Conservation (phyloP, 2,329 filamentous ascomycete genomes). For the Diaporthe vexans region DNA sequence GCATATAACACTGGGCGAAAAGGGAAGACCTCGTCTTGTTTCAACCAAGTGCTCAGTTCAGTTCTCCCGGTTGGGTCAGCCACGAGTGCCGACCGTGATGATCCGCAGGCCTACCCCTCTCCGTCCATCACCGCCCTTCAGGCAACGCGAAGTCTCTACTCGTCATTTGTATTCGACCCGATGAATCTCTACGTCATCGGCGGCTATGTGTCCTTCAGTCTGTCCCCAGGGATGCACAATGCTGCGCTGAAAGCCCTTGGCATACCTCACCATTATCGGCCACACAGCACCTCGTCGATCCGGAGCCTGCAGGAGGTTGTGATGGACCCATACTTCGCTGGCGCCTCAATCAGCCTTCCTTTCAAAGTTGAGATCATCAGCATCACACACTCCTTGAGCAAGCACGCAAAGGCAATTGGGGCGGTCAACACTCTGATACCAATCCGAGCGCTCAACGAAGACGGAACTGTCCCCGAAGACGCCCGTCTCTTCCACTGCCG, state of each 20-base stretch:
- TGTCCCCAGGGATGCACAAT: slow-evolving; percentile 85
- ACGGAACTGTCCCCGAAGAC: slow-evolving; percentile 70
- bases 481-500: slow-evolving; percentile 66
- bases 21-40: slow-evolving; percentile 75
- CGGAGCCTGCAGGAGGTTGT: slow-evolving; percentile 75
- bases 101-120: slow-evolving; percentile 45
- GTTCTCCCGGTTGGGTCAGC: slow-evolving; percentile 62
- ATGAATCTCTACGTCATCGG: slow-evolving; percentile 83
- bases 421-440: slow-evolving; percentile 84
- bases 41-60: slow-evolving; percentile 75
- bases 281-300: slow-evolving; percentile 73
- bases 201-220: slow-evolving; percentile 78
- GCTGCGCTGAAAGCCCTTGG: slow-evolving; percentile 77
- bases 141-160: slow-evolving; percentile 75
- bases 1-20: slow-evolving; percentile 75
- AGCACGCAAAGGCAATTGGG: slow-evolving; percentile 80
- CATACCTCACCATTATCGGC: slow-evolving; percentile 77
- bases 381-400: slow-evolving; percentile 77
- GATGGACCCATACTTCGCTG: slow-evolving; percentile 77
- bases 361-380: slow-evolving; percentile 83
- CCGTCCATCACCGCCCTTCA: slow-evolving; percentile 71
- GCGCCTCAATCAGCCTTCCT: slow-evolving; percentile 78
- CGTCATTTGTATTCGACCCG: slow-evolving; percentile 75
- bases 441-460: slow-evolving; percentile 70
- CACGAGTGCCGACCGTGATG: slow-evolving; percentile 42